Evolutionary conservation across 1,284 basidiomycete species (phyloP).

Genomic region (Boletus holoroseus): DNA sequence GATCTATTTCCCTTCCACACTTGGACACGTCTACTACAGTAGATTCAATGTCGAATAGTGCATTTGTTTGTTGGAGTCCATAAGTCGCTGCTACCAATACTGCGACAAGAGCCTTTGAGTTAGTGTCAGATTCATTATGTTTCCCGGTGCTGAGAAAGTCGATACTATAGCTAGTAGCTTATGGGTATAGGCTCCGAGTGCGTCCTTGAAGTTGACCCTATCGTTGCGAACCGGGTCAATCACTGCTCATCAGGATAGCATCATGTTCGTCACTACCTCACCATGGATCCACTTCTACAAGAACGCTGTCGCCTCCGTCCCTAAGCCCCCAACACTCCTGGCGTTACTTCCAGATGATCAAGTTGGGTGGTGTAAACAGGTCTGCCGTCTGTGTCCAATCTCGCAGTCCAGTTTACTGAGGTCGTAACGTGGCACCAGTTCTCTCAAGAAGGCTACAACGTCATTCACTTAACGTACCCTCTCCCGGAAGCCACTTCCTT

Average conservation of each 20-base stretch:
- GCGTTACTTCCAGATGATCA: slow-evolving; percentile 29
- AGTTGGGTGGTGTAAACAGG: slow-evolving; percentile 39
- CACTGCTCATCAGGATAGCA: background rate
- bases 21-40: slow-evolving; percentile 8
- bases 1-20: slow-evolving; percentile 3
- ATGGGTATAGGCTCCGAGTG: no score
- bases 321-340: slow-evolving; percentile 29
- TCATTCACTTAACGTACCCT: slow-evolving; percentile 35
- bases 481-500: slow-evolving; percentile 17
- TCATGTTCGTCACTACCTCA: slow-evolving; percentile 3
- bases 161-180: no score
- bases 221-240: no score
- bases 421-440: slow-evolving; percentile 31
- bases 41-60: slow-evolving; percentile 5
- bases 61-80: slow-evolving; percentile 3
- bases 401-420: background rate
- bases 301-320: slow-evolving; percentile 31
- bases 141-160: no score
- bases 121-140: no score
- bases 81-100: background rate
- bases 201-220: no score
- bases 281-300: slow-evolving; percentile 16
- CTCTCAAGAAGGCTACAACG: slow-evolving; percentile 42
- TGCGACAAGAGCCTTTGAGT: background rate
- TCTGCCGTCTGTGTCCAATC: slow-evolving; percentile 7